phyloP scores from a whole-genome alignment of 768 basidiomycete species.

The Mycena rebaudengoi region DNA sequence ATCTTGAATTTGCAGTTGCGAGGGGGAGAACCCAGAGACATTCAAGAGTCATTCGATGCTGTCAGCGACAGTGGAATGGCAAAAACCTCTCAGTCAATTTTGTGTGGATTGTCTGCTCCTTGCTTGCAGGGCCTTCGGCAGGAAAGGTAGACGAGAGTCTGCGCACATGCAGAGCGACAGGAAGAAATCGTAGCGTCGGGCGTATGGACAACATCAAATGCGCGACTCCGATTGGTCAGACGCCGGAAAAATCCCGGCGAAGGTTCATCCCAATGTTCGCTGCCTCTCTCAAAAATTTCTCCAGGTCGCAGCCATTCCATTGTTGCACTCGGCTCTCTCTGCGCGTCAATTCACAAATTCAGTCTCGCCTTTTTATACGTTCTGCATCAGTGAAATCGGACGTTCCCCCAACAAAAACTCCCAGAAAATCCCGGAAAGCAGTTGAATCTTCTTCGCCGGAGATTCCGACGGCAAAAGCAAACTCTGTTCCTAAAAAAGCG shows the following conservation, averaged over 20 bases:
- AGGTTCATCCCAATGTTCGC: background rate
- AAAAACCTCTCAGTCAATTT: constrained; percentile 71
- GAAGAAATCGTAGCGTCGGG: constrained; percentile 45
- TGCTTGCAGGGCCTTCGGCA: constrained; percentile 51
- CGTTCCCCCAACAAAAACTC: constrained; percentile 1
- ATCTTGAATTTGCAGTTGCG: constrained; percentile 87
- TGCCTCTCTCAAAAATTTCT: background rate
- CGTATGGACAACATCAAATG: constrained; percentile 30
- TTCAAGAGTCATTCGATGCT: too few relatives aligned
- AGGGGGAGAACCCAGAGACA: constrained; percentile 69
- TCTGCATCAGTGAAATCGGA: constrained; percentile 27
- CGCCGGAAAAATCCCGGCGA: background rate
- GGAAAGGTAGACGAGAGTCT: constrained; percentile 36
- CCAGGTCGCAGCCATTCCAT: constrained; percentile 1
- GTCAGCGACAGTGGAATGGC: too few relatives aligned
- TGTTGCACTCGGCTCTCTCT: constrained; percentile 8
- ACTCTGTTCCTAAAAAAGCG: constrained; percentile 15
- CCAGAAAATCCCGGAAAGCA: background rate
- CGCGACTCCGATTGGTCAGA: background rate
- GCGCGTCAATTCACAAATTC: constrained; percentile 6
- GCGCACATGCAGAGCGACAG: constrained; percentile 34
- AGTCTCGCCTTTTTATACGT: constrained; percentile 11
- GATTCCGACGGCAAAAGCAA: background rate
- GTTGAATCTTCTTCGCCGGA: background rate
- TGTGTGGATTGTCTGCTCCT: constrained; percentile 73